Base-by-base conservation (phyloP, 225 moss, liverwort and hornwort species). In the Rhytidiadelphus loreus region DNA sequence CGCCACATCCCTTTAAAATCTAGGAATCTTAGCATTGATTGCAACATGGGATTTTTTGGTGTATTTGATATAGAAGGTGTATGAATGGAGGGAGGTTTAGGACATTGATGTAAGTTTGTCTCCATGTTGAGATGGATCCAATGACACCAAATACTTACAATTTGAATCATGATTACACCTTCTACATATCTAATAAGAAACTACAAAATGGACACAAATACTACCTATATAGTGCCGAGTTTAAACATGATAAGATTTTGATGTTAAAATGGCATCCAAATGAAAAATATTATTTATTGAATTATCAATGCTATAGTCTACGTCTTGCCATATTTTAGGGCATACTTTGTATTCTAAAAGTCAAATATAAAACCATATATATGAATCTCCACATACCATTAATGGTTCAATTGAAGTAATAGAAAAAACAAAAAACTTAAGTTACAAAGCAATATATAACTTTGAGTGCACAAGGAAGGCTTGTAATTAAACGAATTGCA, bases 331-430 rank as follows among this genome's bases (percentile, higher is more conserved):
- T 72, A 44, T 43, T 44, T 72, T 3, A 44, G 43, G 6, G 17
- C 9, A 44, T 28, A 72, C 25, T 28, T 44, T 44, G 5, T 72
- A 16, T 72, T 44, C 9, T 6, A 72, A 16, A 9, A 16, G 9
- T 72, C 3, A 44, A 1, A 8, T 26, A 26, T 3, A 44, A 1
- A 9, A 72, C 2, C 1, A 0, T 28, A 46, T 46, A 6, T 44
- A 29, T 2, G 2, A 44, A 16, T 44, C 0, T 1, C 5, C 2
- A 28, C 6, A 44, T 16, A 9, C 16, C 2, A 14, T 72, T 3
- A 16, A 72, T 1, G 44, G 2, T 9, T 28, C 9, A 44, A 9
- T 9, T 72, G 28, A 44, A 43, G 4, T 16, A 8, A 9, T 28
- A 44, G 2, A 44, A 3, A 28, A 28, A 72, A 13, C 8, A 72